A percentile compares a stretch with the other conserved stretches of the same genome.
Evolutionary conservation across 1,139 yeast species (phyloP).

Genomic region (Sugiyamaella pinicola): DNA sequence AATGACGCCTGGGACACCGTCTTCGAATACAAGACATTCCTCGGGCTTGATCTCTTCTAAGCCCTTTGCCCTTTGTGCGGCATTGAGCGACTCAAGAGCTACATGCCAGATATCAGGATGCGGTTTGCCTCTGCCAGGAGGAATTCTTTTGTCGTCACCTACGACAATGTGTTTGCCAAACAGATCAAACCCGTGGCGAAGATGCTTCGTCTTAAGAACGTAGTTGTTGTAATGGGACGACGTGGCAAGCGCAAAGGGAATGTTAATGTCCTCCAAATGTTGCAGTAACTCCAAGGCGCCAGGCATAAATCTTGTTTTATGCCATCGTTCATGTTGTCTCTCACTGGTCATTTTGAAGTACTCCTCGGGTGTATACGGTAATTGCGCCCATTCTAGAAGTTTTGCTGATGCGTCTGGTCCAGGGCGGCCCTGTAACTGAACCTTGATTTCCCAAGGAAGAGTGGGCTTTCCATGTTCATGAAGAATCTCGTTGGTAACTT

Average conservation of each 20-base stretch:
- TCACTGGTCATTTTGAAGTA: conserved; percentile 53
- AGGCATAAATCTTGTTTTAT: conserved; percentile 65
- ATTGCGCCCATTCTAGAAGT: conserved; percentile 64
- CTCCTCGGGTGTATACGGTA: conserved; percentile 70
- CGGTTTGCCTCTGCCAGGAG: conserved; percentile 88
- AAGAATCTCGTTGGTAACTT: conserved; percentile 65
- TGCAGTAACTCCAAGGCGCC: conserved; percentile 76
- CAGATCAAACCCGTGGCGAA: conserved; percentile 58
- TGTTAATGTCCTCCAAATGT: conserved; percentile 49
- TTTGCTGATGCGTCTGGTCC: conserved; percentile 66
- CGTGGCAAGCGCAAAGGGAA: conserved; percentile 93
- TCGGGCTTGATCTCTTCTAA: conserved; percentile 57
- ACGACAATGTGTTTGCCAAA: conserved; percentile 74
- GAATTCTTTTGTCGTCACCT: conserved; percentile 85
- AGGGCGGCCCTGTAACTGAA: conserved; percentile 86
- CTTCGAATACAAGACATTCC: conserved; percentile 90
- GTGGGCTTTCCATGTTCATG: conserved; percentile 71
- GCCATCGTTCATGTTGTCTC: conserved; percentile 65
- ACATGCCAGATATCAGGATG: conserved; percentile 88
- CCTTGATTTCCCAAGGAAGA: conserved; percentile 86
- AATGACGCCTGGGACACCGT: conserved; percentile 84
- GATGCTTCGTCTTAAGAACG: conserved; percentile 67
- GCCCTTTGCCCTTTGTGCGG: conserved; percentile 41
- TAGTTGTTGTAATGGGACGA: conserved; percentile 68
- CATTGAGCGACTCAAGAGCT: conserved; percentile 71